Evolutionary conservation across 1,284 basidiomycete genomes (phyloP), one percentile per base, ranked within the genome.

Genomic region (Grifola frondosa): DNA sequence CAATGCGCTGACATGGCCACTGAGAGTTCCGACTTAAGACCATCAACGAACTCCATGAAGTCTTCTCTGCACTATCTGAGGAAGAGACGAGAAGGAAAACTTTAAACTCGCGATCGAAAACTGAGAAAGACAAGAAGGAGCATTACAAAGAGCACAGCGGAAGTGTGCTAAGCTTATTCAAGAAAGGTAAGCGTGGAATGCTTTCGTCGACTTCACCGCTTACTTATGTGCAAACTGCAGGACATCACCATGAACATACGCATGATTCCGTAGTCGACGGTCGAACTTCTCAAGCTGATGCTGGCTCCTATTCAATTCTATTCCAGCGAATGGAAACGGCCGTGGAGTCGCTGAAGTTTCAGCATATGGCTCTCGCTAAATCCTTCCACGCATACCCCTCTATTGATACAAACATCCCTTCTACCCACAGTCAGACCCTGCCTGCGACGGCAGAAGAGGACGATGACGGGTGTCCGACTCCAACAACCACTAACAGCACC

Each of bases 321-420:
- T 31, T 56, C 66, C 68, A 75, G 46, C 73, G 69, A 35, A 62
- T 78, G 30, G 61, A 71, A 28, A 57, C 60, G 12, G 68, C 71
- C 2, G 60, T 88, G 19, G 69, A 73, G 24, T 61, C 68, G n/a
- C 70, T 88, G 43, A 84, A 78, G 64, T 57, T 69, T 12, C 82
- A 87, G 44, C 81, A 88, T 54, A 58, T 68, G 25, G 61, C 70
- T 3, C 64, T 87, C 10, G 49, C 73, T 16, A 74, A 73, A 44
- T 70, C 75, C 3, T 56, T 81, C 23, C 63, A 73, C 37, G 48
- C 64, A 5, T 56, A 70, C 19, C 48, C 63, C 7, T 50, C 68
- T 30, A 53, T 65, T 25, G 78, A 82, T 40, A 40, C 52, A 30
- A 47, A 53, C 42, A 61, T 66, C 31, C 57, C 70, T 30, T 47